phyloP scores from a whole-genome alignment of 768 basidiomycete genomes.

The Artomyces pyxidatus region DNA sequence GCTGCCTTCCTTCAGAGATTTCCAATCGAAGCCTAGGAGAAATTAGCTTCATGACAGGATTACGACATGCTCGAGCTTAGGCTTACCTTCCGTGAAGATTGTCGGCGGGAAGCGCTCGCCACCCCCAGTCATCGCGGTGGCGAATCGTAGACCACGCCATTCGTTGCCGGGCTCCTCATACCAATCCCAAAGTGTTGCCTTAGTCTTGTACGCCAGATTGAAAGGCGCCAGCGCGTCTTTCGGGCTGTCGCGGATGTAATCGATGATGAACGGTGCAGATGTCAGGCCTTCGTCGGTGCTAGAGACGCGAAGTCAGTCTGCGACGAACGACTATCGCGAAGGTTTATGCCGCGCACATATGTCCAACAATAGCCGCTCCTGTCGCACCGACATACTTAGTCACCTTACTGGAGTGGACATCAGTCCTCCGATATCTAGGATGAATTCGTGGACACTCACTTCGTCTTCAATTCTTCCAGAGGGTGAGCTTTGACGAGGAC shows the following conservation, averaged over 20 bases:
- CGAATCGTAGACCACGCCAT: conserved; percentile 2
- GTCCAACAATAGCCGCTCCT: conserved; percentile 14
- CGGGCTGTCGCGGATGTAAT: background rate
- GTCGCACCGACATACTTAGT: conserved; percentile 13
- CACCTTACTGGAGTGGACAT: background rate
- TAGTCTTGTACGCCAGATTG: background rate
- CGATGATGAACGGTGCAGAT: background rate
- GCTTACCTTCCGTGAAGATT: background rate
- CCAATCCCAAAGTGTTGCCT: background rate
- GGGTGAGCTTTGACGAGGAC: conserved; percentile 25
- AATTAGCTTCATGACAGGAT: background rate
- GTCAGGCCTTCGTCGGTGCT: conserved; percentile 7
- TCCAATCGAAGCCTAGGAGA: conserved; percentile 30
- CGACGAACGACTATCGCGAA: background rate
- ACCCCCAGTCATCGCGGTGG: background rate
- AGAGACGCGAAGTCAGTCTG: background rate
- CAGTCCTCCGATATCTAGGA: background rate
- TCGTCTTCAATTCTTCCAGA: conserved; percentile 13
- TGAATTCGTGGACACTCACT: background rate
- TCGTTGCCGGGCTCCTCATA: background rate
- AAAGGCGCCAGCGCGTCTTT: background rate
- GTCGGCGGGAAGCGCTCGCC: background rate
- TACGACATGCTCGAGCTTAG: background rate
- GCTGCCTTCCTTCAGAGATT: conserved; percentile 18
- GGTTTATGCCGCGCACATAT: conserved; percentile 8